These are phyloP conservation scores for Scleroderma bovista DNA, from an alignment of 768 basidiomycete genomes.

Conservation along the genomic window DNA sequence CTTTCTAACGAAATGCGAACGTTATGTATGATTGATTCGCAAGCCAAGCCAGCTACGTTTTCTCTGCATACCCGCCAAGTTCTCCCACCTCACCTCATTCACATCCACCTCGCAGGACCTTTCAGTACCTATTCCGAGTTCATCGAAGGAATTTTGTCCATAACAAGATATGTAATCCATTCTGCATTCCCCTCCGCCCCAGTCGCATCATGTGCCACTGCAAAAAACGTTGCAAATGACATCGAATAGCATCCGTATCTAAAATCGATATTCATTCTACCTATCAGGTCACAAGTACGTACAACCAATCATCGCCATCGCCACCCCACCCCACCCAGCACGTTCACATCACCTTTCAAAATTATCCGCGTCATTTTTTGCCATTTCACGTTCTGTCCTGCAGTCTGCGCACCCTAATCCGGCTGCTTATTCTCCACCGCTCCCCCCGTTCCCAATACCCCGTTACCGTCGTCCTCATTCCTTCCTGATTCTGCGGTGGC, in stretches of 20 bases:
- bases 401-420: neutral
- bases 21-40: neutral
- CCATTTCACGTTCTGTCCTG: neutral
- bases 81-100: neutral
- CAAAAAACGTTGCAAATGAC: neutral
- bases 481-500: neutral
- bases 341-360: neutral
- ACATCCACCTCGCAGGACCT: neutral
- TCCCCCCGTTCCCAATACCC: neutral
- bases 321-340: neutral
- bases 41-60: neutral
- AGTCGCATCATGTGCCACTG: conserved; percentile 14
- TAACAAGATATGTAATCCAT: neutral
- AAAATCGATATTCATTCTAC: neutral
- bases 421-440: neutral
- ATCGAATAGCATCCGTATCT: neutral
- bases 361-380: neutral
- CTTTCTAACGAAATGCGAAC: neutral
- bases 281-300: neutral
- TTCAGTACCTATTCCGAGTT: neutral
- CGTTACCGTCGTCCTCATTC: neutral
- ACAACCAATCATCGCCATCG: neutral
- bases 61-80: neutral
- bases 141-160: neutral
- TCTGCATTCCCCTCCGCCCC: conserved; percentile 23